phyloP scores from a whole-genome alignment of 371 early-diverging fungal species.

The Umbelopsis sp. region DNA sequence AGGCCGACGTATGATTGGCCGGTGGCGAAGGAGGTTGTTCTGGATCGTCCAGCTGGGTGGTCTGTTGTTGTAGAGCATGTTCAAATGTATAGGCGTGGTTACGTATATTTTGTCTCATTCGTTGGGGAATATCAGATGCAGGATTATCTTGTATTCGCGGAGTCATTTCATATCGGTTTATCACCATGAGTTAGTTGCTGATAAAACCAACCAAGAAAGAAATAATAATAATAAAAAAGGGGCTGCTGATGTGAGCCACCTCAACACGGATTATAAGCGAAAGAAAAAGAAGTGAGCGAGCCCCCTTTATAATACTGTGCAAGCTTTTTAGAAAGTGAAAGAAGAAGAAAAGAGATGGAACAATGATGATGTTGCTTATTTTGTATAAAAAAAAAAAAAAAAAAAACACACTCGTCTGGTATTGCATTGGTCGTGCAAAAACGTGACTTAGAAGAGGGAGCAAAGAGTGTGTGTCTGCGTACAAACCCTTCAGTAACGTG shows the following conservation, averaged over 20 bases:
- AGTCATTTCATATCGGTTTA: slow-evolving; percentile 14
- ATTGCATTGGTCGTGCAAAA: slow-evolving; percentile 9
- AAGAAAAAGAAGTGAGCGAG: no score
- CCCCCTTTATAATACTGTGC: no score
- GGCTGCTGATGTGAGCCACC: not conserved
- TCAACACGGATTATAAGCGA: no score
- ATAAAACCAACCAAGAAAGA: not conserved
- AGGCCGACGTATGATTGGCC: slow-evolving; percentile 7
- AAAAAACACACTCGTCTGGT: not conserved
- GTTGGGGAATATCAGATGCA: slow-evolving; percentile 2
- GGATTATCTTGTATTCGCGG: slow-evolving; percentile 4
- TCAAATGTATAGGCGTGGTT: slow-evolving; percentile 46
- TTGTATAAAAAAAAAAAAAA: not conserved
- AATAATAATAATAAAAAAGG: not conserved
- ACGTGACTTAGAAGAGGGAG: slow-evolving; percentile 11
- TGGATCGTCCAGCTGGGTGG: not conserved
- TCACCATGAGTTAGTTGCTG: not conserved
- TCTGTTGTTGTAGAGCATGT: slow-evolving; percentile 33
- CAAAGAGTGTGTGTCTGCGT: not conserved
- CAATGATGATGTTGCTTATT: not conserved
- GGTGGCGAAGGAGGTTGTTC: not conserved
- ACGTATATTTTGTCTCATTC: slow-evolving; percentile 34
- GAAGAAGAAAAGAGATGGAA: not conserved
- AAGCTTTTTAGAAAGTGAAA: not conserved
- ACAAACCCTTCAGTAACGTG: no score